Base-by-base conservation (phyloP, 371 early-diverging fungal species). In the Zychaea mexicana region DNA sequence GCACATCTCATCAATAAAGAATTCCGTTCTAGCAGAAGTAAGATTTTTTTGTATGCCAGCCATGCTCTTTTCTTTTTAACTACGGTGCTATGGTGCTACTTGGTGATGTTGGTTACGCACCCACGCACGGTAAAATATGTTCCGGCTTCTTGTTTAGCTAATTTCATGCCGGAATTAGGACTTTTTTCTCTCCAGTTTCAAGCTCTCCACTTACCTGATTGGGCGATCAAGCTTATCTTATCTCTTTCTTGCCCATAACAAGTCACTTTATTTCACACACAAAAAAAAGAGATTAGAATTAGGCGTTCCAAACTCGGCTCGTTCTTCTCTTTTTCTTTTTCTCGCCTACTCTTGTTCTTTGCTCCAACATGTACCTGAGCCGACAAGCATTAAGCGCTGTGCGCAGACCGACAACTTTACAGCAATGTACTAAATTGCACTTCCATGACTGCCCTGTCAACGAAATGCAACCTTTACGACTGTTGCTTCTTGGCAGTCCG, bases 401-500 rank as follows among this genome's bases (percentile, higher is more conserved):
- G 49, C 49, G 49, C 49, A 19, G 24, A 49, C 12, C 22, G 0
- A 4, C 24, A 0, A 19, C 24, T 42, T 42, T 15, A 42, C 13
- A 1, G 4, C 15, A 13, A 42, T 42, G 7, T 15, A 13, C 4
- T 22, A 49, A 24, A 24, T 10, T 22, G 24, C 13, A 22, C 27
- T 74, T 79, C 42, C 74, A 80, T 62, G 77, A 82, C 47, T 82
- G 76, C 46, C 71, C 82, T 42, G 57, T 60, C 53, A 71, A 74
- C 58, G 70, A 68, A 22, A 54, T 69, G n/a, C 82, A 82, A 32
- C 84, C 87, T 19, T 68, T 87, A 21, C 73, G 87, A 36, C 72
- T 87, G 19, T 70, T 87, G 57, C 78, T 87, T 26, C 75, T 87
- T 22, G 87, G 87, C 27, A 83, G 87, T 66, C 87, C 87, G 47